Conservation (phyloP, 208 protist genomes). For the Angomonas ambiguus region DNA sequence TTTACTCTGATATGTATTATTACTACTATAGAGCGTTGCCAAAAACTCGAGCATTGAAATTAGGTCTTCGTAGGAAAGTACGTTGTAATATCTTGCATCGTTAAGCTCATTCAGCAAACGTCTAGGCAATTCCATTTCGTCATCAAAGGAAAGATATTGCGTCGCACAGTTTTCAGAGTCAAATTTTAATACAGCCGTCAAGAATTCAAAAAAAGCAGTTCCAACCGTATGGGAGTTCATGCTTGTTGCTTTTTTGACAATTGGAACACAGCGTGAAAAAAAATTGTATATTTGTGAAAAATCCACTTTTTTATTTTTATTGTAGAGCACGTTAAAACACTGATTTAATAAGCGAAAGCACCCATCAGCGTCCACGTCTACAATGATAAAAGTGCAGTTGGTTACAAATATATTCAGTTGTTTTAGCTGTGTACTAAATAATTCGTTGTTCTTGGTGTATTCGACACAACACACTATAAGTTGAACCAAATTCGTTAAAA, state of each 20-base stretch:
- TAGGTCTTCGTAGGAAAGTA: not conserved
- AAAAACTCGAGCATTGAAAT: not conserved
- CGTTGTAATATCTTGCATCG: not conserved
- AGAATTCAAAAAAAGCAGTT: not conserved
- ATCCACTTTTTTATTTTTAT: not conserved
- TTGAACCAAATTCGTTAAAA: not conserved
- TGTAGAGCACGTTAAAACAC: not conserved
- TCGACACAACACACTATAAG: not conserved
- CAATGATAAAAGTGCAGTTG: not conserved
- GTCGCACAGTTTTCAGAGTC: not conserved
- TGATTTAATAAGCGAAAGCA: not conserved
- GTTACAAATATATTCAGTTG: not conserved
- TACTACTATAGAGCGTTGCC: too few relatives aligned
- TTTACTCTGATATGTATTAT: too few relatives aligned
- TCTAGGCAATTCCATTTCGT: not conserved
- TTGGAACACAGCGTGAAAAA: not conserved
- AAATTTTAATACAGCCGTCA: not conserved
- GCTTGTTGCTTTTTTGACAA: not conserved
- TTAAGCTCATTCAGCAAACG: not conserved
- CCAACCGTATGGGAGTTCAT: not conserved
- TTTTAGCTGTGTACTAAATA: not conserved
- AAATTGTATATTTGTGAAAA: not conserved
- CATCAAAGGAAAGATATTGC: not conserved
- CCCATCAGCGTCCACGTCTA: not conserved
- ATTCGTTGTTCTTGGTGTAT: not conserved